Evolutionary conservation across 345 rosid species (phyloP), one percentile per base, ranked within the genome.

Genomic region (Syzygium aromaticum): DNA sequence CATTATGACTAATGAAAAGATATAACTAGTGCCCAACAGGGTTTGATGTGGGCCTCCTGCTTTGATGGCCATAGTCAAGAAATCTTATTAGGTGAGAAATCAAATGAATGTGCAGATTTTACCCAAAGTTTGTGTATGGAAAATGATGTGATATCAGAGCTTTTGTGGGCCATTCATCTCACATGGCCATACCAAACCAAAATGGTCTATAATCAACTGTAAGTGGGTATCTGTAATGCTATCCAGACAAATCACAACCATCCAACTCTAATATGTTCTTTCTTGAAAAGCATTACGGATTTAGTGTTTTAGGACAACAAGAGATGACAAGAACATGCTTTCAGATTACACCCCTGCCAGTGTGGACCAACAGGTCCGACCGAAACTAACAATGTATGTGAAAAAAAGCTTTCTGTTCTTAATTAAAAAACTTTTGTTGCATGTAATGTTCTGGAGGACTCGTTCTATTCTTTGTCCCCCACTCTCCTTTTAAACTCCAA

Each of bases 61-160:
- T 61, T 27, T 84, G 56, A 51, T 84, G 38, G 86, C 63, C 21
- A 84, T 7, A n/a, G 64, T 84, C 61, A 16, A 30, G 67, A 77
- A 53, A 86, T 86, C 87, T 86, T 38, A 5, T 73, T 51, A 86
- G 84, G 84, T 67, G 87, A 77, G 87, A 77, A 73, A 86, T 30
- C 87, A 25, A 52, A 73, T 33, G 49, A 38, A 73, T 73, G 2
- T 33, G 80, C 80, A 73, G 80, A 38, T 9, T 33, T 33, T 73
- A 73, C 80, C 80, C 80, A 21, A 43, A 51, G 46, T 16, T 49
- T 19, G 52, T 23, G 52, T 43, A 77, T 64, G 51, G 84, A 27
- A 56, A 85, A 33, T 53, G 84, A 86, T 77, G 88, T 86, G 85
- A 82, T 84, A 57, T 84, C 64, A 84, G 86, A 84, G 63, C 86